Evolutionary conservation across 2,329 filamentous ascomycete genomes (phyloP), one percentile per base, ranked within the genome.

Genomic region (Hypoxylon sp.): DNA sequence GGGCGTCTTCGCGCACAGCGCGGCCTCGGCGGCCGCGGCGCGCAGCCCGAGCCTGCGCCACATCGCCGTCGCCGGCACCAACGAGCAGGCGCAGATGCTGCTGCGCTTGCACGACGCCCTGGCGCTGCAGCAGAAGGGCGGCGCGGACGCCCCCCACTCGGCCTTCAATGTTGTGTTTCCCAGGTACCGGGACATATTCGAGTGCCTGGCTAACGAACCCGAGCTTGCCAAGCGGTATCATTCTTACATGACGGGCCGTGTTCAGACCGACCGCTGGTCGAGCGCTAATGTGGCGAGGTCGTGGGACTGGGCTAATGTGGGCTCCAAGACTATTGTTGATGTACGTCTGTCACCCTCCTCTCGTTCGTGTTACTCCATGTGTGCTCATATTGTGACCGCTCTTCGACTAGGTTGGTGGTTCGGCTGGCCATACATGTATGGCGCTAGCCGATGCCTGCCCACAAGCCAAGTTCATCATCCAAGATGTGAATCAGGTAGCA

Each of bases 81-180:
- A 23, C 23, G 38, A 42, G 38, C 38, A 42, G 21, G 38, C 38
- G 11, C 38, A 42, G 38, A 42, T 42, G 38, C 23, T 42, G 20
- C 10, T 42, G 38, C 38, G 38, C 9, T 17, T 42, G 21, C 21
- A 20, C 23, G 38, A 42, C 17, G n/a, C 38, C 23, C 4, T 42
- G 38, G 21, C 11, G 38, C 20, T 42, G 21, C 38, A 42, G 38
- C 20, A 42, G 38, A 10, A 42, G 23, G n/a, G n/a, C 4, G 38
- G 38, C 20, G 38, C 38, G 20, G 38, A 26, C 2, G 38, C 11
- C 2, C 38, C 38, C 8, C 4, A 42, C 18, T 20, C 38, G 2
- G 38, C 38, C 11, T 42, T 42, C 21, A 42, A 42, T 13, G 5
- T 42, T 3, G 38, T 42, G 38, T 42, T 42, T 13, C 38, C 38